Evolutionary conservation across 306 rosid species (phyloP).

Genomic region (Corylus americana): DNA sequence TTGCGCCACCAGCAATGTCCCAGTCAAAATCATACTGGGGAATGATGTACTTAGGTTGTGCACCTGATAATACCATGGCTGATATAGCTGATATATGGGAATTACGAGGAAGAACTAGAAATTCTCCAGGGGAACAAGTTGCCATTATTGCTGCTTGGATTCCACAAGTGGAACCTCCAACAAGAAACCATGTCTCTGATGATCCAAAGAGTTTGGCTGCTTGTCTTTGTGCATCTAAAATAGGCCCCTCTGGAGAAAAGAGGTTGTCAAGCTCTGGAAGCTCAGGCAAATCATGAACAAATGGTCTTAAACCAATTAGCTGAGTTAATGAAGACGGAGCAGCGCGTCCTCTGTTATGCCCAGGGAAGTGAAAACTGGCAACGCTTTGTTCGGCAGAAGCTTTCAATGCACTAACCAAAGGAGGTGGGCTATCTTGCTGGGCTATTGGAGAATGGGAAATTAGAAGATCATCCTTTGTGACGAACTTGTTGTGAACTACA

Average conservation of each 20-base stretch:
- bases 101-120: constrained; percentile 73
- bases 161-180: constrained; percentile 93
- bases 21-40: constrained; percentile 68
- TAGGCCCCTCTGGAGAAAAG: constrained; percentile 71
- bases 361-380: constrained; percentile 88
- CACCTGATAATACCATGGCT: constrained; percentile 80
- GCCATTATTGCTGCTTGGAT: constrained; percentile 89
- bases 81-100: constrained; percentile 78
- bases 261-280: constrained; percentile 86
- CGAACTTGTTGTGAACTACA: constrained; percentile 14
- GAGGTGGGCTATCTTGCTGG: constrained; percentile 44
- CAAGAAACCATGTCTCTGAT: constrained; percentile 85
- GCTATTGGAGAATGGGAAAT: constrained; percentile 16
- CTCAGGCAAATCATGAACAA: constrained; percentile 67
- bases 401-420: constrained; percentile 68
- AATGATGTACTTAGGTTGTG: constrained; percentile 70
- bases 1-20: constrained; percentile 71
- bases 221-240: constrained; percentile 72
- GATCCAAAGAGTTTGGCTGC: constrained; percentile 85
- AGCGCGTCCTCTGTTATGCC: constrained; percentile 89
- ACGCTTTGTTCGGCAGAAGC: constrained; percentile 58
- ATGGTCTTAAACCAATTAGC: constrained; percentile 70
- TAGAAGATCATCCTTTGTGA: constrained; percentile 21
- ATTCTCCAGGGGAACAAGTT: constrained; percentile 73
- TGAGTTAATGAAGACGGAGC: constrained; percentile 68